Conservation (phyloP, 2,329 filamentous ascomycete species). For the Verticillium alfalfae region DNA sequence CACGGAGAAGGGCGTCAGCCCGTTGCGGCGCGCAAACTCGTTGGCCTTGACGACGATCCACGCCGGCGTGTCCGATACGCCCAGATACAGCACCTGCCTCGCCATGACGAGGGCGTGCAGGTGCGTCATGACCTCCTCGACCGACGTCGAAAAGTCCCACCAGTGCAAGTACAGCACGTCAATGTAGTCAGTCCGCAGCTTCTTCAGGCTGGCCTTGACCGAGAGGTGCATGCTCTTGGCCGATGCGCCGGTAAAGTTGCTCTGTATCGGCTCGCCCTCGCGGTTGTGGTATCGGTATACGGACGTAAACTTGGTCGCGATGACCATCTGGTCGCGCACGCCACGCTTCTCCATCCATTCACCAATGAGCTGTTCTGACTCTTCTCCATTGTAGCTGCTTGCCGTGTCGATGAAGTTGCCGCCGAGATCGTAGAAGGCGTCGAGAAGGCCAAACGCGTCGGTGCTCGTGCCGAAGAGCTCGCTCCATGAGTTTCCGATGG, state of each 20-base stretch:
- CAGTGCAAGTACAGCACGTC: slow-evolving; percentile 37
- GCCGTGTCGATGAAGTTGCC: slow-evolving; percentile 66
- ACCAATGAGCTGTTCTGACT: slow-evolving; percentile 53
- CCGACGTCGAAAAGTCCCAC: slow-evolving; percentile 33
- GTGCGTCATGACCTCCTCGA: slow-evolving; percentile 33
- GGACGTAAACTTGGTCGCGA: slow-evolving; percentile 51
- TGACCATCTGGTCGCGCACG: slow-evolving; percentile 46
- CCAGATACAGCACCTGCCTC: slow-evolving; percentile 33
- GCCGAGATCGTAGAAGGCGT: slow-evolving; percentile 48
- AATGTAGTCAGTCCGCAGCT: slow-evolving; percentile 36
- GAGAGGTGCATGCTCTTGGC: slow-evolving; percentile 32
- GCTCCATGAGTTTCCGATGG: slow-evolving; percentile 15
- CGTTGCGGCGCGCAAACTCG: slow-evolving; percentile 24
- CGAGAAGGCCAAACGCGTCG: slow-evolving; percentile 48
- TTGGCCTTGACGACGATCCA: slow-evolving; percentile 31
- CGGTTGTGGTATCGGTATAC: slow-evolving; percentile 31
- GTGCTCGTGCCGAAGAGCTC: slow-evolving; percentile 19
- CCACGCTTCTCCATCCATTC: slow-evolving; percentile 45
- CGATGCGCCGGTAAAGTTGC: slow-evolving; percentile 37
- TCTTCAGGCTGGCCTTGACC: slow-evolving; percentile 33
- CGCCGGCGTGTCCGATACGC: slow-evolving; percentile 30
- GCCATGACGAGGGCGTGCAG: slow-evolving; percentile 31
- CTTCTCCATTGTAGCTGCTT: slow-evolving; percentile 49
- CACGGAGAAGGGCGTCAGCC: slow-evolving; percentile 26
- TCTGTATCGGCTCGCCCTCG: slow-evolving; percentile 27